These are phyloP conservation scores for Clarireedia monteithiana DNA, from an alignment of 2,329 filamentous ascomycete genomes.

Conservation along the genomic window DNA sequence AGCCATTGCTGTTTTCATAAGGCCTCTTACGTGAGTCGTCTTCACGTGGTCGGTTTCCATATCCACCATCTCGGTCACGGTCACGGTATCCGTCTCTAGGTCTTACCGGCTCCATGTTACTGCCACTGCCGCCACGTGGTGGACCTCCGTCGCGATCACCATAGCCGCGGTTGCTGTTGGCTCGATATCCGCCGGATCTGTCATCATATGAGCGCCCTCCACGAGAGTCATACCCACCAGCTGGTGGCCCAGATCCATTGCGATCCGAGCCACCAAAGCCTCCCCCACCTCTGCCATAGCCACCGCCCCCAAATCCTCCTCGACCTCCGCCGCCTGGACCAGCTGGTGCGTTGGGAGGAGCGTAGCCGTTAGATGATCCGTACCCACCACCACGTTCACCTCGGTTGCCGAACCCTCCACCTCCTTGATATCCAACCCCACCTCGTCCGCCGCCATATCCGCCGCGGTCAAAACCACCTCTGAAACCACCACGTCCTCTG, in stretches of 20 bases:
- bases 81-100: slow-evolving; percentile 50
- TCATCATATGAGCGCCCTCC: slow-evolving; percentile 54
- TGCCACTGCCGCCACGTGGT: slow-evolving; percentile 40
- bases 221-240: slow-evolving; percentile 45
- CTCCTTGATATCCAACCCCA: slow-evolving; percentile 28
- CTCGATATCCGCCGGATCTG: slow-evolving; percentile 41
- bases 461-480: slow-evolving; percentile 28
- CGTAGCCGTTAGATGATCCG: slow-evolving; percentile 39
- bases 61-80: slow-evolving; percentile 39
- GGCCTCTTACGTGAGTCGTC: slow-evolving; percentile 45
- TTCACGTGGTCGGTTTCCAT: slow-evolving; percentile 46
- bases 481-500: slow-evolving; percentile 43
- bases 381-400: slow-evolving; percentile 22
- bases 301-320: slow-evolving; percentile 28
- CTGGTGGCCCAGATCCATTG: slow-evolving; percentile 25
- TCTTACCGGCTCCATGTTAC: slow-evolving; percentile 79
- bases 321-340: slow-evolving; percentile 45
- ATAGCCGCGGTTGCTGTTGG: slow-evolving; percentile 33
- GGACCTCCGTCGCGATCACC: slow-evolving; percentile 31
- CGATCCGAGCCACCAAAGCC: slow-evolving; percentile 28
- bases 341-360: slow-evolving; percentile 52
- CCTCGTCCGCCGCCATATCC: slow-evolving; percentile 26
- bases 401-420: slow-evolving; percentile 25
- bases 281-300: slow-evolving; percentile 22
- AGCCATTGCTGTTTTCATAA: slow-evolving; percentile 52